phyloP scores from a whole-genome alignment of 805 yeast species.

The Ogataea corticis region DNA sequence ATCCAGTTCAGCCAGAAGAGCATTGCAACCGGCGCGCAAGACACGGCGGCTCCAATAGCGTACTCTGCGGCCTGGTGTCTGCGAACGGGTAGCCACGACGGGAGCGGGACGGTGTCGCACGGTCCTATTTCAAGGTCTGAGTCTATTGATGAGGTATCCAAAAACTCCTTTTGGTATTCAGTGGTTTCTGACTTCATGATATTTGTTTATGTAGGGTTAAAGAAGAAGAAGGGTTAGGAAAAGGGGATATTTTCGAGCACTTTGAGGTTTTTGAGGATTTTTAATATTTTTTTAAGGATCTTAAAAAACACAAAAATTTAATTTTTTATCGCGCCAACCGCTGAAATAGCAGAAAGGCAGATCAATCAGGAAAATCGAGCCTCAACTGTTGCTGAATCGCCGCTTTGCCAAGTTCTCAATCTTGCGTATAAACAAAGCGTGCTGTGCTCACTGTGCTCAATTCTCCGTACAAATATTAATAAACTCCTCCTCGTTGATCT shows the following conservation, averaged over 20 bases:
- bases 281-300: too few species aligned
- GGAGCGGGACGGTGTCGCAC: background rate
- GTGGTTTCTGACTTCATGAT: background rate
- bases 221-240: background rate
- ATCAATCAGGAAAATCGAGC: too few species aligned
- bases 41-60: constrained; percentile 5
- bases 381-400: too few species aligned
- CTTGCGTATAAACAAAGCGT: too few species aligned
- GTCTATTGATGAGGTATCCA: background rate
- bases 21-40: constrained; percentile 9
- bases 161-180: background rate
- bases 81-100: background rate
- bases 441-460: too few species aligned
- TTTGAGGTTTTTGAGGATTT: too few species aligned
- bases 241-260: background rate
- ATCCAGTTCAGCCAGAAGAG: constrained; percentile 15
- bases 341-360: background rate
- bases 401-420: too few species aligned
- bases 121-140: constrained; percentile 1
- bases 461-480: constrained; percentile 83
- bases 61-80: constrained; percentile 4
- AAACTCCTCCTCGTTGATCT: constrained; percentile 87
- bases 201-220: background rate
- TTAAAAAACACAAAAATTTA: background rate
- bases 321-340: constrained; percentile 3